These are phyloP conservation scores for Rhododendron kiyosumense DNA, from an alignment of 148 eudicot genomes.

Conservation along the genomic window DNA sequence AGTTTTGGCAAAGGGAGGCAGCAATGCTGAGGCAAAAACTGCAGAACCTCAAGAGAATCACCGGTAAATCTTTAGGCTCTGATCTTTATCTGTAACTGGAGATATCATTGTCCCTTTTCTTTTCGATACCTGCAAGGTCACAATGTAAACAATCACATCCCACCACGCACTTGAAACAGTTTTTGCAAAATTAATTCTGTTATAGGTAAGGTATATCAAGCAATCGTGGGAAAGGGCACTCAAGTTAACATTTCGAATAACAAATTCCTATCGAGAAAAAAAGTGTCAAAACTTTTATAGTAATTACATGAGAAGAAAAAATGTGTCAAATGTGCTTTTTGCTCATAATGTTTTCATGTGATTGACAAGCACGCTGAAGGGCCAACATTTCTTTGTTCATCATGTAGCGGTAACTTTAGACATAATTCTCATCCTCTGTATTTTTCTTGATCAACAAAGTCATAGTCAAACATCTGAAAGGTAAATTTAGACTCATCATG, in stretches of 20 bases:
- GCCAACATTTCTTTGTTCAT: not conserved
- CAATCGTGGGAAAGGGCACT: not conserved
- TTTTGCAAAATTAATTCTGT: not conserved
- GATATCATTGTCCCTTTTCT: not conserved
- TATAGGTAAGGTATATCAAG: not conserved
- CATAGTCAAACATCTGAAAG: not conserved
- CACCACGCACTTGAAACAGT: not conserved
- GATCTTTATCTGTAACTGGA: not conserved
- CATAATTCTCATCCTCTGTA: not conserved
- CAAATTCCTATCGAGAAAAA: not conserved
- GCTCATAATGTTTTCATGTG: not conserved
- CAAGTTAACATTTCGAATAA: not conserved
- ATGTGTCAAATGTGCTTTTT: not conserved
- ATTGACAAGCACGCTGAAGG: not conserved
- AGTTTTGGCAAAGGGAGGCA: conserved; percentile 90
- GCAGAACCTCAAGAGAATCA: conserved; percentile 65
- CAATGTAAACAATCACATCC: not conserved
- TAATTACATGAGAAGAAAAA: not conserved
- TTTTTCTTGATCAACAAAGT: not conserved
- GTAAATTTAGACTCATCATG: not conserved
- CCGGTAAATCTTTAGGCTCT: conserved; percentile 35
- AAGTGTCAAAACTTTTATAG: not conserved
- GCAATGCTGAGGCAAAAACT: conserved; percentile 56
- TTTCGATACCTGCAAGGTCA: not conserved
- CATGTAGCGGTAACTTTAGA: not conserved